Base-by-base conservation (phyloP, 2,329 filamentous ascomycete species). In the Drechslerella dactyloides region DNA sequence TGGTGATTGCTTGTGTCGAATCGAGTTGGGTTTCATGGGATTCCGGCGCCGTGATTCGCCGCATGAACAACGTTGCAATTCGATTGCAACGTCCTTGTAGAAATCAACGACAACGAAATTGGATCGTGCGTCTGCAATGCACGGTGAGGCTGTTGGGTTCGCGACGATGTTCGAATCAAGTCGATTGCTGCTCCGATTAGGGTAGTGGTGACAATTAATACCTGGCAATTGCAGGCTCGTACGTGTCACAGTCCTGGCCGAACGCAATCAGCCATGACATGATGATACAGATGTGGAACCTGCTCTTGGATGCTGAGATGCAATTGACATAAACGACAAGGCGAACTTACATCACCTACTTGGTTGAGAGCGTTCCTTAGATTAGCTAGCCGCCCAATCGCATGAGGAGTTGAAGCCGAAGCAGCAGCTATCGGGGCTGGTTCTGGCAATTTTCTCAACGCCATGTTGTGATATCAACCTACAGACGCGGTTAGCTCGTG, bases 231-330 rank as follows among this genome's bases (percentile, higher is more conserved):
- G n/a, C n/a, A n/a, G n/a, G n/a, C n/a, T n/a, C 11, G 11, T 42
- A 42, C 37, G 5, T 42, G 37, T 2, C 37, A 42, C 37, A 6
- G 37, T 42, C 37, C 3, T 42, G 37, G 11, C 13, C n/a, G 37
- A 42, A 15, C n/a, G 37, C 37, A 42, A 42, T 42, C 37, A 42
- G n/a, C 37, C n/a, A 15, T 42, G 37, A 42, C 15, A 42, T 13
- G 15, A 15, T 42, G 37, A 42, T 42, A 42, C 37, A 42, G 37
- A 42, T 42, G 37, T 42, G 37, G 37, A 42, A 42, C 37, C 5
- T 42, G n/a, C 8, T 4, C 27, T 33, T 33, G 3, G 4, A 42
- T 42, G 37, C 2, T 13, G 5, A 42, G 13, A 17, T 13, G 13
- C 13, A 42, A 15, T 13, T 17, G 15, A 42, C 37, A 42, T n/a